A percentile compares a stretch with the other conserved stretches of the same genome.
These are phyloP conservation scores for Jatropha curcas DNA, from an alignment of 345 rosid genomes.

Conservation along the genomic window DNA sequence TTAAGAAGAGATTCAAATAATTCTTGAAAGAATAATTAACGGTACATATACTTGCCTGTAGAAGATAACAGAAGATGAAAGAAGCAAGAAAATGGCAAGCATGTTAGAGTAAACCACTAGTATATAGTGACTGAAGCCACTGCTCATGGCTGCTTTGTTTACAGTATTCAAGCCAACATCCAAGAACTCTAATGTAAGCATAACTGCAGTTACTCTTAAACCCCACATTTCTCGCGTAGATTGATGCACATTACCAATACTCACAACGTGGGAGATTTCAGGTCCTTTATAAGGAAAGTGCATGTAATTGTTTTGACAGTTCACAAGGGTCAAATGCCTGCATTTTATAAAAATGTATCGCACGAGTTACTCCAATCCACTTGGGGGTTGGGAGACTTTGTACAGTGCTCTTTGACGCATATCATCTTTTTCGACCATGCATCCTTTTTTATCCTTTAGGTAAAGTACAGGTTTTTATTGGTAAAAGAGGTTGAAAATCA, in stretches of 20 bases:
- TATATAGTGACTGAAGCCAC: constrained; percentile 34
- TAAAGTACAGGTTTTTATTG: not conserved
- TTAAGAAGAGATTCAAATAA: not conserved
- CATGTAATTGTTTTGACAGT: not conserved
- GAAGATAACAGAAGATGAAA: constrained; percentile 30
- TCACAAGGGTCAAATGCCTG: no score
- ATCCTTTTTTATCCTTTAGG: not conserved
- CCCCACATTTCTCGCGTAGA: not conserved
- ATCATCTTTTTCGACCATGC: not conserved
- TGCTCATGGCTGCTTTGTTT: constrained; percentile 38
- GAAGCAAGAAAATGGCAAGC: constrained; percentile 32
- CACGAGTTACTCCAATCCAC: not conserved
- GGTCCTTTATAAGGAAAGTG: not conserved
- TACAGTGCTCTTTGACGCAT: not conserved
- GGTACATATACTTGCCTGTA: constrained; percentile 22
- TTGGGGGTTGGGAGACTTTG: not conserved
- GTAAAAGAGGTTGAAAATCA: not conserved
- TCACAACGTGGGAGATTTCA: not conserved
- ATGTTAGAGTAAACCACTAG: constrained; percentile 35
- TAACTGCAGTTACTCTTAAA: constrained; percentile 24
- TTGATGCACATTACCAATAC: not conserved
- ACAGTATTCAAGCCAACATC: constrained; percentile 35
- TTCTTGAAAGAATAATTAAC: not conserved
- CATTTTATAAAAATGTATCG: not conserved
- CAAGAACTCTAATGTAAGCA: constrained; percentile 36